Conservation (phyloP, 2,329 filamentous ascomycete genomes). For the Boeremia exigua region DNA sequence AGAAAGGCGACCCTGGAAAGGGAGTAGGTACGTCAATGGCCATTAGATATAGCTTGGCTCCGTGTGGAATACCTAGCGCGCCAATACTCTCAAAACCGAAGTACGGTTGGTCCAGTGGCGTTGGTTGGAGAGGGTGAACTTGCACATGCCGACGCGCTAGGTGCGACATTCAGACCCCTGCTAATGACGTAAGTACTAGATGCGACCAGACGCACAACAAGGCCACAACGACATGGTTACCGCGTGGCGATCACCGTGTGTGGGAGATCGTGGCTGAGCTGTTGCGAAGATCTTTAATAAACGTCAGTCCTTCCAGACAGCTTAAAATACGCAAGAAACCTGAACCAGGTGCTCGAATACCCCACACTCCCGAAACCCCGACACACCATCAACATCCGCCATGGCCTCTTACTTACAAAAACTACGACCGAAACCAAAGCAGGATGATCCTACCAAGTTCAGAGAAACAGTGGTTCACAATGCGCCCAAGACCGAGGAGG, state of each 20-base stretch:
- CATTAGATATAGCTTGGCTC: no score
- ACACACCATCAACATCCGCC: slow-evolving; percentile 4
- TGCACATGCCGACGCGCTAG: slow-evolving; percentile 16
- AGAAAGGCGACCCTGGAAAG: no score
- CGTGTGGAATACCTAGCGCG: no score
- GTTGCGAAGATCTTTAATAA: neutral
- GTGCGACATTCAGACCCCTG: slow-evolving; percentile 23
- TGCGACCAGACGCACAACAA: slow-evolving; percentile 24
- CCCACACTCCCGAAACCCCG: slow-evolving; percentile 1
- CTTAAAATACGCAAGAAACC: neutral
- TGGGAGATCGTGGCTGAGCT: slow-evolving; percentile 20
- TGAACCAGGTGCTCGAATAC: neutral
- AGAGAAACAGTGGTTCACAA: slow-evolving; percentile 20
- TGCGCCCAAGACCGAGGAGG: slow-evolving; percentile 17
- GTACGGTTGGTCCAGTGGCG: neutral
- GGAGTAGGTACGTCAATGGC: no score
- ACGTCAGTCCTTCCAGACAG: slow-evolving; percentile 4
- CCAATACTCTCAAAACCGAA: neutral
- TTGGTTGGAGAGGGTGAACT: neutral
- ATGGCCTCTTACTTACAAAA: slow-evolving; percentile 46
- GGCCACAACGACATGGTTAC: slow-evolving; percentile 33
- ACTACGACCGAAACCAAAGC: slow-evolving; percentile 42
- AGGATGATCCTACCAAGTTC: slow-evolving; percentile 25
- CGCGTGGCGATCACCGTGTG: slow-evolving; percentile 21
- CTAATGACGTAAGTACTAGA: slow-evolving; percentile 36